Evolutionary conservation across 2,329 filamentous ascomycete species (phyloP).

Genomic region (Claviceps sp.): DNA sequence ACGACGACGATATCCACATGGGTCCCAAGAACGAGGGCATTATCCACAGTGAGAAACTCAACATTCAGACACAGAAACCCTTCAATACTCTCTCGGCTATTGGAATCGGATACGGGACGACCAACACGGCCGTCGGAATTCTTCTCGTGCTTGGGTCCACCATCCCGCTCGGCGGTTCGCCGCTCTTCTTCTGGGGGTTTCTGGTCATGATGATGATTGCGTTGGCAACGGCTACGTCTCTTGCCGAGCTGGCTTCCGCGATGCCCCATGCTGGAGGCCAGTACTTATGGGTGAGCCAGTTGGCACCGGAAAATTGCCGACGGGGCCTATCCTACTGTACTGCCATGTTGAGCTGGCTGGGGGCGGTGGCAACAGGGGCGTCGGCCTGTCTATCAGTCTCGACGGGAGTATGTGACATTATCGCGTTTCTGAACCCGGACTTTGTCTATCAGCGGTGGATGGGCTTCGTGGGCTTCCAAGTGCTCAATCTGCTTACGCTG

Average conservation of each 20-base stretch:
- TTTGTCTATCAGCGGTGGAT: slow-evolving; percentile 16
- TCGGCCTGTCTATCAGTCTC: slow-evolving; percentile 14
- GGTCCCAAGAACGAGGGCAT: neutral
- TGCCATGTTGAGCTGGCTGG: slow-evolving; percentile 15
- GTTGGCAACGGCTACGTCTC: slow-evolving; percentile 13
- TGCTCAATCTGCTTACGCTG: slow-evolving; percentile 13
- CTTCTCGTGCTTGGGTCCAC: slow-evolving; percentile 12
- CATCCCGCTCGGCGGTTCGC: slow-evolving; percentile 12
- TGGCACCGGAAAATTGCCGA: slow-evolving; percentile 8
- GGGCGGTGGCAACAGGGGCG: slow-evolving; percentile 13
- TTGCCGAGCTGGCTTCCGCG: slow-evolving; percentile 16
- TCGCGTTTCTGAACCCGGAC: slow-evolving; percentile 11
- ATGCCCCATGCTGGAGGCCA: slow-evolving; percentile 18
- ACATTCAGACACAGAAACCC: slow-evolving; percentile 18
- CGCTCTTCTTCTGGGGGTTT: slow-evolving; percentile 15
- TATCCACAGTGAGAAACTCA: slow-evolving; percentile 9
- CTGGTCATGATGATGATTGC: slow-evolving; percentile 13
- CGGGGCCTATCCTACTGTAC: slow-evolving; percentile 13
- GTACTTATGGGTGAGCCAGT: slow-evolving; percentile 14
- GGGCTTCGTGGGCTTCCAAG: slow-evolving; percentile 15
- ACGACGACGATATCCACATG: neutral
- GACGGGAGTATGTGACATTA: slow-evolving; percentile 10
- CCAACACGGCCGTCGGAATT: slow-evolving; percentile 13
- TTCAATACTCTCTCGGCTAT: slow-evolving; percentile 15
- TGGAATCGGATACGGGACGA: slow-evolving; percentile 15